Evolutionary conservation across 768 basidiomycete species (phyloP), one percentile per base, ranked within the genome.

Genomic region (Podaxis sp.): DNA sequence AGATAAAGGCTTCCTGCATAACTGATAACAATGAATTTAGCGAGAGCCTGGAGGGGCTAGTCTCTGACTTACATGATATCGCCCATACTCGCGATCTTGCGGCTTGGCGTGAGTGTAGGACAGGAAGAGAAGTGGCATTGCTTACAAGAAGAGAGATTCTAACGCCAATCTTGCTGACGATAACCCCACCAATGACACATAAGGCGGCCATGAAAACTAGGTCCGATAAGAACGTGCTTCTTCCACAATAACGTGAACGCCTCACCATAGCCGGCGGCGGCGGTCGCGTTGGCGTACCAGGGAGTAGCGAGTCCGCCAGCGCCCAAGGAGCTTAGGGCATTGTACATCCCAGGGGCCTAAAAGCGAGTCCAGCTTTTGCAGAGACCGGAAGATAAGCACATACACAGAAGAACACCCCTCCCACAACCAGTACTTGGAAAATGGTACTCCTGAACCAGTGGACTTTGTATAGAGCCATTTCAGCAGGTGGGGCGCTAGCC

Each of bases 331-430:
- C 63, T 70, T 6, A 74, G 59, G 24, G 73, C 73, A 70, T 74
- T 74, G 60, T 74, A 74, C 73, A 73, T 74, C 36, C 72, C 71
- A 36, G 72, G 72, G 47, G 72, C 72, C 72, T 73, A 38, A 24
- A 24, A 38, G 22, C 15, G 56, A 17, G 19, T 52, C 40, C 36
- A 49, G 56, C 24, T n/a, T n/a, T 4, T 40, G 37, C 36, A 15
- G 40, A 33, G 11, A 52, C 41, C 19, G 64, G 41, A 38, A 29
- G 15, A 36, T 46, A 57, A 24, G 51, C 29, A 63, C 69, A 37
- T 66, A 71, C 70, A 38, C 70, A 71, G 41, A 71, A 71, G 61
- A 74, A 74, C 17, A 74, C 73, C 13, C 72, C 73, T 60, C 73
- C 73, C 7, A 74, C 72, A 5, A 74, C 71, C 12, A 74, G 13